phyloP scores from a whole-genome alignment of 2,329 filamentous ascomycete genomes.

The Geosmithia flava region DNA sequence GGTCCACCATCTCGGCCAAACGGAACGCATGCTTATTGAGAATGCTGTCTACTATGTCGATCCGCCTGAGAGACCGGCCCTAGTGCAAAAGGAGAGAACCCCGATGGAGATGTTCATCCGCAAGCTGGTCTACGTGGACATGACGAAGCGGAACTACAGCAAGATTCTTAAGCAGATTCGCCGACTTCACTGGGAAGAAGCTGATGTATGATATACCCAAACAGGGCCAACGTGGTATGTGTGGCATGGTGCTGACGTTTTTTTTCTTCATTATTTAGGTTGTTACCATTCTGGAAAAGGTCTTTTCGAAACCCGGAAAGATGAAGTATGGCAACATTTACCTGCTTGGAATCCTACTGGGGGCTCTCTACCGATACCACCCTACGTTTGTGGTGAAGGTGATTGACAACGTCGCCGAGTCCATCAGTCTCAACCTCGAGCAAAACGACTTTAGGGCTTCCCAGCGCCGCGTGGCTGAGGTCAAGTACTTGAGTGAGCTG shows the following conservation, averaged over 20 bases:
- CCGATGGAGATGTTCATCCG: conserved; percentile 88
- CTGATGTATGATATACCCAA: conserved; percentile 42
- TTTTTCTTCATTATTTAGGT: conserved; percentile 29
- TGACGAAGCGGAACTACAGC: conserved; percentile 88
- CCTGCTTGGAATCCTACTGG: conserved; percentile 78
- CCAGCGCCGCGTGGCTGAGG: conserved; percentile 85
- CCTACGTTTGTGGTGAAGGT: conserved; percentile 83
- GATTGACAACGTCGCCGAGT: conserved; percentile 84
- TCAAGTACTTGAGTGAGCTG: conserved; percentile 90
- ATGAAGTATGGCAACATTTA: conserved; percentile 97
- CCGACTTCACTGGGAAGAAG: conserved; percentile 94
- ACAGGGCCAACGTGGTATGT: not conserved
- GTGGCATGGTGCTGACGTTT: not conserved
- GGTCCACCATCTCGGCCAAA: conserved; percentile 86
- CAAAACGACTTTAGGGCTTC: conserved; percentile 97
- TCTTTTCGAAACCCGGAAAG: conserved; percentile 92
- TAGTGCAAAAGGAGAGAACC: conserved; percentile 91
- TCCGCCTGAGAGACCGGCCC: conserved; percentile 82
- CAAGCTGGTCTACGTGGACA: conserved; percentile 83
- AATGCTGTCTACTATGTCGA: conserved; percentile 98
- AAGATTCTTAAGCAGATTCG: conserved; percentile 91
- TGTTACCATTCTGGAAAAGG: conserved; percentile 68
- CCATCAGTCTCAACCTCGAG: conserved; percentile 77
- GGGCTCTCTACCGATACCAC: conserved; percentile 83
- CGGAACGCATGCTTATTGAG: conserved; percentile 96